A percentile compares a stretch with the other conserved stretches of the same genome.
These are phyloP conservation scores for Lachnellula hyalina DNA, from an alignment of 2,329 filamentous ascomycete genomes.

Conservation along the genomic window DNA sequence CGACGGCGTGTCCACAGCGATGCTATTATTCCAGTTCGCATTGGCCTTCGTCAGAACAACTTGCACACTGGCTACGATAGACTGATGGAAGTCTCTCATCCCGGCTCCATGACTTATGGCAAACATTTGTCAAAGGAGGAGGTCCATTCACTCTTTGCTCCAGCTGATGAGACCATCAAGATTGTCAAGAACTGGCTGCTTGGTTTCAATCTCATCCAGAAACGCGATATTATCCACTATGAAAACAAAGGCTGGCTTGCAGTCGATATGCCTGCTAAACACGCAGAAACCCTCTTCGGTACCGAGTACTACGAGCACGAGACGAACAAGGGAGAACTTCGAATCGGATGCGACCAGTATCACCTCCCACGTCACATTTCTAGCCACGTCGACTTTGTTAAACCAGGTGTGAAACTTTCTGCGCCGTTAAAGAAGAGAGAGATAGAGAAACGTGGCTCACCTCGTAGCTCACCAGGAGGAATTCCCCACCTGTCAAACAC, in stretches of 20 bases:
- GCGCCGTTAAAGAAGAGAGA: background rate
- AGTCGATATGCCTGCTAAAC: conserved; percentile 32
- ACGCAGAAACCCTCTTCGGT: conserved; percentile 32
- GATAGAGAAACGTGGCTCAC: background rate
- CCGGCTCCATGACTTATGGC: conserved; percentile 19
- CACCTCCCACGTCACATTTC: conserved; percentile 38
- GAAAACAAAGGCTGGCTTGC: conserved; percentile 33
- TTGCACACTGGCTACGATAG: conserved; percentile 1
- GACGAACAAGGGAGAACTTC: conserved; percentile 17
- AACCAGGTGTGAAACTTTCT: conserved; percentile 37
- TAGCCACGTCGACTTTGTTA: conserved; percentile 43
- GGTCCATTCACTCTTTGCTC: conserved; percentile 29
- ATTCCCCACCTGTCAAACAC: background rate
- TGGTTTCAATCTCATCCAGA: conserved; percentile 27
- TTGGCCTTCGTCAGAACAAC: conserved; percentile 3
- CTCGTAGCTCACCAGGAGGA: background rate
- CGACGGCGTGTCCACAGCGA: conserved; percentile 1
- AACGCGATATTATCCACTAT: conserved; percentile 29
- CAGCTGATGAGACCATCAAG: conserved; percentile 24
- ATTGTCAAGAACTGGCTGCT: conserved; percentile 32
- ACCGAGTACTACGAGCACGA: conserved; percentile 34
- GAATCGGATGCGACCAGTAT: conserved; percentile 33
- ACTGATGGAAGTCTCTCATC: conserved; percentile 14
- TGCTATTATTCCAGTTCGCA: background rate
- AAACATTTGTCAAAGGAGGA: conserved; percentile 16